Evolutionary conservation across 1,284 basidiomycete species (phyloP).

Genomic region (Apiotrichum veenhuisii): DNA sequence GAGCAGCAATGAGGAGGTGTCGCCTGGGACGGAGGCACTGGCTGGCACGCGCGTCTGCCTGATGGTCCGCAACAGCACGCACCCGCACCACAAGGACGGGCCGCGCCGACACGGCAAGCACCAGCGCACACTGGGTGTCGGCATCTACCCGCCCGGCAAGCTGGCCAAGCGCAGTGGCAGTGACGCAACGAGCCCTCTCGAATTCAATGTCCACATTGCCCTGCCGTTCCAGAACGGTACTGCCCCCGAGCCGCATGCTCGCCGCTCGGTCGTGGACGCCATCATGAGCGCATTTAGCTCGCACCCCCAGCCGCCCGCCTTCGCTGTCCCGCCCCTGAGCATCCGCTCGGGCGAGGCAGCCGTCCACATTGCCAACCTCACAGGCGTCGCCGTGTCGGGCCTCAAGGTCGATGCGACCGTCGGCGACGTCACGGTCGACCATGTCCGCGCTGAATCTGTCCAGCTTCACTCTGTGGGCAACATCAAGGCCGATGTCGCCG

Average conservation of each 20-base stretch:
- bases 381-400: slow-evolving; percentile 1
- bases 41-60: slow-evolving; percentile 15
- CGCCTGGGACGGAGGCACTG: slow-evolving; percentile 15
- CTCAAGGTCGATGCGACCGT: slow-evolving; percentile 5
- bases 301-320: not conserved
- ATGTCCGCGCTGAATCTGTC: slow-evolving; percentile 9
- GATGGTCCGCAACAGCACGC: slow-evolving; percentile 4
- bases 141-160: slow-evolving; percentile 4
- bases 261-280: not conserved
- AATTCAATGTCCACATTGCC: slow-evolving; percentile 19
- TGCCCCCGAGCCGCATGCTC: not conserved
- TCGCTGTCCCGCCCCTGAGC: slow-evolving; percentile 6
- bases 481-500: slow-evolving; percentile 1
- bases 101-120: not conserved
- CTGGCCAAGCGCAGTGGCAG: not conserved
- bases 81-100: not conserved
- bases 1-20: not conserved
- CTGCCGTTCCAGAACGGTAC: slow-evolving; percentile 3
- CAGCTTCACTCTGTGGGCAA: slow-evolving; percentile 5
- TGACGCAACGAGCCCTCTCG: not conserved
- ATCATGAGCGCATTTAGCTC: not conserved
- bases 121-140: slow-evolving; percentile 12
- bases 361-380: slow-evolving; percentile 9
- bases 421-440: slow-evolving; percentile 6
- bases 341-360: slow-evolving; percentile 3